A percentile compares a stretch with the other conserved stretches of the same genome.
These are phyloP conservation scores for Naganishia cerealis DNA, from an alignment of 1,284 basidiomycete species.

Conservation along the genomic window DNA sequence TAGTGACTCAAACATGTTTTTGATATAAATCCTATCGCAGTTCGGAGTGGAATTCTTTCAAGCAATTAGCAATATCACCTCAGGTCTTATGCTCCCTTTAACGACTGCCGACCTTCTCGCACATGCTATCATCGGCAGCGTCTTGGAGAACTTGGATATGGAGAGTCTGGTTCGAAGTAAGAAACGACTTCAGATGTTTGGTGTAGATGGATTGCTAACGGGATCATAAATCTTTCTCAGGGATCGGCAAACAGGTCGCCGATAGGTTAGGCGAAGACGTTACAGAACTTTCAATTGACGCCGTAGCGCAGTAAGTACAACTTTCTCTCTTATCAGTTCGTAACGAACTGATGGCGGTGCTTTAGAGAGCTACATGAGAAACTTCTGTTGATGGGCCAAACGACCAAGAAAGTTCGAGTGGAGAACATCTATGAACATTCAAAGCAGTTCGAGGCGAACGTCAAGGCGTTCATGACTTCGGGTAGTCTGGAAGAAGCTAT, in stretches of 20 bases:
- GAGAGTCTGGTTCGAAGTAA: conserved; percentile 73
- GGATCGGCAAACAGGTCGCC: conserved; percentile 86
- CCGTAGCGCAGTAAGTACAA: conserved; percentile 73
- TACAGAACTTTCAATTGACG: conserved; percentile 73
- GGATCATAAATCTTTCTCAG: conserved; percentile 74
- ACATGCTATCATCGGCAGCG: conserved; percentile 93
- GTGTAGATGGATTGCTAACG: conserved; percentile 24
- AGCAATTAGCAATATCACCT: conserved; percentile 87
- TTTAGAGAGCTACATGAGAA: conserved; percentile 72
- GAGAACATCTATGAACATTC: conserved; percentile 94
- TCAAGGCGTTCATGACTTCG: conserved; percentile 78
- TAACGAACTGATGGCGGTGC: not conserved
- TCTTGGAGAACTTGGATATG: conserved; percentile 97
- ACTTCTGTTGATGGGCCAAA: conserved; percentile 86
- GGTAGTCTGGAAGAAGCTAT: conserved; percentile 72
- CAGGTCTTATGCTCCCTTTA: conserved; percentile 90
- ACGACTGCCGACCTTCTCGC: conserved; percentile 93
- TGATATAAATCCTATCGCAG: conserved; percentile 55
- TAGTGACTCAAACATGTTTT: conserved; percentile 34
- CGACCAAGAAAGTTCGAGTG: conserved; percentile 91
- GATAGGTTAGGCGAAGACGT: conserved; percentile 56
- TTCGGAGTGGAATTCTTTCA: conserved; percentile 93
- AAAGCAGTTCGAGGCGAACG: conserved; percentile 84
- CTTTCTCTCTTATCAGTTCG: too few relatives aligned
- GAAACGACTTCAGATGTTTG: conserved; percentile 48